Base-by-base conservation (phyloP, 108 stramenopile species). In the Nannochloropsis gaditana region DNA sequence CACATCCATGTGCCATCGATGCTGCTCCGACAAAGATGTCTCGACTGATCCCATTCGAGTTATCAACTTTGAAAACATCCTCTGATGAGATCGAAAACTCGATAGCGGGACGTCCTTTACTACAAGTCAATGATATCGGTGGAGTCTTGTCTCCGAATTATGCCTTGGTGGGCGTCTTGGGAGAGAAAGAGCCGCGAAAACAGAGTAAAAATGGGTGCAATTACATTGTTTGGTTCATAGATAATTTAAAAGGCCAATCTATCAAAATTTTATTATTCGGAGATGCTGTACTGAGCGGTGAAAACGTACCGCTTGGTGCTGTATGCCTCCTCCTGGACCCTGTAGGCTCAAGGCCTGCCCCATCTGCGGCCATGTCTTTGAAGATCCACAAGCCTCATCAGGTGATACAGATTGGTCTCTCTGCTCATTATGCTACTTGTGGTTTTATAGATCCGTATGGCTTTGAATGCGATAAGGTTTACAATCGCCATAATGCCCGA, bases 401-500 rank as follows among this genome's bases (percentile, higher is more conserved):
- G 59, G 6, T 73, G 15, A n/a, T 73, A n/a, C 59, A 6, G 8
- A n/a, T 73, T 73, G 59, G 59, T n/a, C 15, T 73, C n/a, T 73
- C 59, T 6, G 59, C 59, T n/a, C 15, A 73, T n/a, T 73, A n/a
- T 73, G 59, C 59, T 15, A 73, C 59, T 15, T 73, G 59, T 8
- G 59, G 59, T 73, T 73, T 73, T n/a, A 73, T n/a, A n/a, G 59
- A 73, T 73, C 3, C n/a, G n/a, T n/a, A n/a, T 15, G 59, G 59
- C 15, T 73, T 73, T 73, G 19, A 73, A 73, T 73, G 59, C 59
- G 59, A 73, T n/a, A 73, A 73, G 59, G 6, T 73, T n/a, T 73
- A 73, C 59, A 73, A 73, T 73, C 59, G 59, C 59, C 59, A n/a
- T 2, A 73, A 6, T 2, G 59, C 59, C 59, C 59, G 59, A 15